Evolutionary conservation across 768 basidiomycete genomes (phyloP).

Genomic region (Boletus rubropictus): DNA sequence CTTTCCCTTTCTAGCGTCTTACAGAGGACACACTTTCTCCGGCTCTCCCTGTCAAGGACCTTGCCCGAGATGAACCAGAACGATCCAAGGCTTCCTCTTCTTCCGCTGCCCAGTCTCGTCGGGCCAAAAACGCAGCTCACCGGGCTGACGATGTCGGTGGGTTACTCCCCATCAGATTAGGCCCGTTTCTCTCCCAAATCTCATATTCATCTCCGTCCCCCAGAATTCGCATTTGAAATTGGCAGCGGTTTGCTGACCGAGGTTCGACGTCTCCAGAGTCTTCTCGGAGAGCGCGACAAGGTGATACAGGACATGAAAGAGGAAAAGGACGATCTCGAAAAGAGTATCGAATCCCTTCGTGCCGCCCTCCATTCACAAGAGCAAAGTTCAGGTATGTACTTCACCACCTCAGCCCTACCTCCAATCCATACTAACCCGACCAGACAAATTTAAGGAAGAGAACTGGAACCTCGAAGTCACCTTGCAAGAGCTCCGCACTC

Average conservation of each 20-base stretch:
- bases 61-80: slow-evolving; percentile 56
- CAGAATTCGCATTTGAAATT: slow-evolving; percentile 98
- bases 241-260: slow-evolving; percentile 89
- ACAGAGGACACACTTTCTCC: slow-evolving; percentile 48
- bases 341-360: slow-evolving; percentile 66
- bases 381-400: slow-evolving; percentile 61
- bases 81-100: slow-evolving; percentile 60
- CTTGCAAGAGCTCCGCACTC: slow-evolving; percentile 76
- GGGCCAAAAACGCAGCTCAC: slow-evolving; percentile 89
- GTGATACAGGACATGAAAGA: slow-evolving; percentile 87
- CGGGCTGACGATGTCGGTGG: slow-evolving; percentile 83
- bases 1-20: slow-evolving; percentile 30
- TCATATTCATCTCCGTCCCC: slow-evolving; percentile 21
- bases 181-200: background rate
- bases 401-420: background rate
- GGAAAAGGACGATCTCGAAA: slow-evolving; percentile 86
- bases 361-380: slow-evolving; percentile 76
- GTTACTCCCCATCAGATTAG: slow-evolving; percentile 29
- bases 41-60: slow-evolving; percentile 40
- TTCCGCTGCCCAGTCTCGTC: slow-evolving; percentile 75
- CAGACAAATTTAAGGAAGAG: slow-evolving; percentile 95
- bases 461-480: slow-evolving; percentile 98
- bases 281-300: slow-evolving; percentile 89
- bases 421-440: slow-evolving; percentile 1
- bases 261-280: slow-evolving; percentile 83